Percentiles rank a stretch among this genome's conserved stretches.
Conservation (phyloP, 768 basidiomycete genomes). For the Mrakia frigida region DNA sequence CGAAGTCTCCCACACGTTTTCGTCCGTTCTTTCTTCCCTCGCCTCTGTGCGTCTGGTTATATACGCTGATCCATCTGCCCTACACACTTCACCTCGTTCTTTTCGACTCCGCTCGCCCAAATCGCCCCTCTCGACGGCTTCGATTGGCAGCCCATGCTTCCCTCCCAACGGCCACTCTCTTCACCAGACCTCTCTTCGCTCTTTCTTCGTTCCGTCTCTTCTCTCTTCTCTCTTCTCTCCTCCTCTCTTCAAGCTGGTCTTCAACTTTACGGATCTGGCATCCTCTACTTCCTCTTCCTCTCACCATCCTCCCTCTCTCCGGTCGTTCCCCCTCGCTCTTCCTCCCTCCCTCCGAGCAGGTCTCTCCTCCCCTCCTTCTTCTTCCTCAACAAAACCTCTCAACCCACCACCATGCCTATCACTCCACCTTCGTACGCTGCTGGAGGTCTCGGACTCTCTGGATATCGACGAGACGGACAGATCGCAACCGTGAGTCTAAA, state of each 20-base stretch:
- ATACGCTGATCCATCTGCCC: too few relatives aligned
- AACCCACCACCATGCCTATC: background rate
- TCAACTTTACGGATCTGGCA: background rate
- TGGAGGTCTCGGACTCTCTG: background rate
- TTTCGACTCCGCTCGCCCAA: too few relatives aligned
- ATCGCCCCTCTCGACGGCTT: too few relatives aligned
- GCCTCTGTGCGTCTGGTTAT: too few relatives aligned
- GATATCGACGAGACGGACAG: background rate
- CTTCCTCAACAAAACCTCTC: background rate
- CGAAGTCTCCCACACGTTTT: too few relatives aligned
- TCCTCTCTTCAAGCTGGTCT: background rate
- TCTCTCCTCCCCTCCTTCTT: background rate
- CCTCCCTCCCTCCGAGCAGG: background rate
- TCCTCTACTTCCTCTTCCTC: background rate
- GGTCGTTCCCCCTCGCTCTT: slow-evolving; percentile 1
- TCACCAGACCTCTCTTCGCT: background rate
- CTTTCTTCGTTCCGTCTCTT: background rate
- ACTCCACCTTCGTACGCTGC: background rate
- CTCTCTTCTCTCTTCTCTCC: too few relatives aligned
- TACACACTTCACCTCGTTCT: too few relatives aligned
- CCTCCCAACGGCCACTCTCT: slow-evolving; percentile 1
- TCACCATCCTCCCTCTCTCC: background rate
- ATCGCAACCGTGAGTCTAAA: background rate
- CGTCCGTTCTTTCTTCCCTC: too few relatives aligned
- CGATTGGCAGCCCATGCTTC: background rate